phyloP scores from a whole-genome alignment of 352 stramenopile genomes.

The Pythium grandisporangium region DNA sequence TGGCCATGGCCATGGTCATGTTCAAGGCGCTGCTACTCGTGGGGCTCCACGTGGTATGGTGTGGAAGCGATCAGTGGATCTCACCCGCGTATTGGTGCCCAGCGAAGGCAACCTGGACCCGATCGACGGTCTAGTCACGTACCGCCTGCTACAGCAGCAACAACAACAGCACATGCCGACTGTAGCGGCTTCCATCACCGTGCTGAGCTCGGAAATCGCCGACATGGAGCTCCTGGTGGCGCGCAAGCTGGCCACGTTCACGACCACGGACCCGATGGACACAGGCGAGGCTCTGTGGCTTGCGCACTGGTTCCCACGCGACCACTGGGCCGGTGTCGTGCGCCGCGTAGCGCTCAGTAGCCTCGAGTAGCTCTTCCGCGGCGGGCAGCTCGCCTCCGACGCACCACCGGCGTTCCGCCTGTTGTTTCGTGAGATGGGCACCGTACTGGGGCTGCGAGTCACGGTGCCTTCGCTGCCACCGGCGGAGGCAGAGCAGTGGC shows the following conservation, averaged over 20 bases:
- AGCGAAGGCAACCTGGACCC: conserved; percentile 21
- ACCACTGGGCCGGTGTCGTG: conserved; percentile 11
- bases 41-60: conserved; percentile 16
- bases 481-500: conserved; percentile 8
- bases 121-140: conserved; percentile 20
- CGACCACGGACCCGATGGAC: conserved; percentile 17
- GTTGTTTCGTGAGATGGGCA: conserved; percentile 27
- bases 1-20: no score
- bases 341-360: conserved; percentile 7
- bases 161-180: no score
- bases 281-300: conserved; percentile 22
- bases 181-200: conserved; percentile 5
- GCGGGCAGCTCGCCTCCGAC: conserved; percentile 10
- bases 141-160: conserved; percentile 13
- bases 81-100: conserved; percentile 16
- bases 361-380: conserved; percentile 11
- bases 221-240: conserved; percentile 16
- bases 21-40: no score
- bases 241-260: conserved; percentile 12
- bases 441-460: conserved; percentile 15
- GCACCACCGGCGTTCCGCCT: conserved; percentile 10
- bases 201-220: conserved; percentile 11
- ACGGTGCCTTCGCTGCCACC: conserved; percentile 3
- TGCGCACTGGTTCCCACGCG: conserved; percentile 13
- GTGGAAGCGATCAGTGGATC: conserved; percentile 24